phyloP scores from a whole-genome alignment of 768 basidiomycete species.

The Pilatotrama ljubarskyi region DNA sequence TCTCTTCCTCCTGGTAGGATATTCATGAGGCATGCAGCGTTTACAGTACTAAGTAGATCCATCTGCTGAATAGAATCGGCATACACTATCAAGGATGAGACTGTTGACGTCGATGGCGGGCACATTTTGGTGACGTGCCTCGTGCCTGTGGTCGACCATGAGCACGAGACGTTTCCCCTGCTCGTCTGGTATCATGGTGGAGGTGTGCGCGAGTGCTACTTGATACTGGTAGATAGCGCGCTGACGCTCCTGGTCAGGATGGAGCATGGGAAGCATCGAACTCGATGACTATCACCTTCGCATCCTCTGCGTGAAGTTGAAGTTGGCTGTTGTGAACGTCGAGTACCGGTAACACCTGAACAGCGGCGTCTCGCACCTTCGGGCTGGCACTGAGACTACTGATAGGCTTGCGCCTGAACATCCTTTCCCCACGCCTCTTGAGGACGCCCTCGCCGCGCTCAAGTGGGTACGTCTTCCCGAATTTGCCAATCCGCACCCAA shows the following conservation, averaged over 20 bases:
- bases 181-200: conserved; percentile 18
- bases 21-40: too few relatives aligned
- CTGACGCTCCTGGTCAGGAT: conserved; percentile 3
- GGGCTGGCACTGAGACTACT: too few relatives aligned
- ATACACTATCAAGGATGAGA: conserved; percentile 2
- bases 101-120: not conserved
- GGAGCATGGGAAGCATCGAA: conserved; percentile 5
- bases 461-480: conserved; percentile 22
- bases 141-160: not conserved
- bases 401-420: conserved; percentile 30
- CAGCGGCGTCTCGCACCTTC: too few relatives aligned
- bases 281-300: conserved; percentile 25
- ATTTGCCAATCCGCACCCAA: too few relatives aligned
- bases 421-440: conserved; percentile 23
- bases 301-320: conserved; percentile 16
- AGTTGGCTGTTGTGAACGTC: conserved; percentile 24
- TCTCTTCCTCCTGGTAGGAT: not conserved
- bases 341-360: conserved; percentile 16
- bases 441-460: conserved; percentile 27
- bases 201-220: not conserved
- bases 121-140: not conserved
- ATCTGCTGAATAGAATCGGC: conserved; percentile 1
- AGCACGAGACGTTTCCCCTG: conserved; percentile 7
- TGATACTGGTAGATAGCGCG: not conserved
- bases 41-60: too few relatives aligned